A percentile compares a stretch with the other conserved stretches of the same genome.
Conservation (phyloP, 345 rosid species). For the Brassica carinata region DNA sequence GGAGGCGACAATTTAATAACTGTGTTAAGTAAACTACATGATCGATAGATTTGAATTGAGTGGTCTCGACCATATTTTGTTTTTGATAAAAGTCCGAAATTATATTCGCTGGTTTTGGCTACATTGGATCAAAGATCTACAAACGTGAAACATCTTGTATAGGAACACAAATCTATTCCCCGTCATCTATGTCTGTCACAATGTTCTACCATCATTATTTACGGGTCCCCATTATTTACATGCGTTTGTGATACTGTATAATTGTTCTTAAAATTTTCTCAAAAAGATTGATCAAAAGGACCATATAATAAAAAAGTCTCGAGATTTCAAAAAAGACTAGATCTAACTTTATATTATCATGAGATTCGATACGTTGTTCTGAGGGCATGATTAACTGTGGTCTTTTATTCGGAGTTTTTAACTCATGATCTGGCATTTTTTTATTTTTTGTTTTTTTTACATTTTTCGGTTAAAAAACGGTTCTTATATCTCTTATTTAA, state of each 20-base stretch:
- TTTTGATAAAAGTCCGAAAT: neutral
- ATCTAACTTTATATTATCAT: conserved; percentile 13
- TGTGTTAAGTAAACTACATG: neutral
- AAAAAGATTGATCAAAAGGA: neutral
- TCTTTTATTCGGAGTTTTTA: no score
- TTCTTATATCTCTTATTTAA: no score
- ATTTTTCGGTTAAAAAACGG: no score
- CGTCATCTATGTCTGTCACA: neutral
- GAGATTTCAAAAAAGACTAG: conserved; percentile 17
- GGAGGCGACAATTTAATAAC: neutral
- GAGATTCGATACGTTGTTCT: conserved; percentile 24
- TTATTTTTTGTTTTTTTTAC: no score
- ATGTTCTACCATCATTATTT: neutral
- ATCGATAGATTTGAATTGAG: neutral
- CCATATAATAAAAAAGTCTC: neutral
- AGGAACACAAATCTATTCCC: neutral
- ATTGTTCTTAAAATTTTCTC: neutral
- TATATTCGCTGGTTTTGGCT: conserved; percentile 2
- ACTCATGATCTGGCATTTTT: no score
- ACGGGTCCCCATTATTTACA: neutral
- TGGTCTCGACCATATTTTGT: neutral
- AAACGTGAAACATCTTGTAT: neutral
- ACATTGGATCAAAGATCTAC: neutral
- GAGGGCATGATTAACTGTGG: no score
- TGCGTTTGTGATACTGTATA: conserved; percentile 1